phyloP scores from a whole-genome alignment of 768 basidiomycete species.

The Punctularia strigosozonata region DNA sequence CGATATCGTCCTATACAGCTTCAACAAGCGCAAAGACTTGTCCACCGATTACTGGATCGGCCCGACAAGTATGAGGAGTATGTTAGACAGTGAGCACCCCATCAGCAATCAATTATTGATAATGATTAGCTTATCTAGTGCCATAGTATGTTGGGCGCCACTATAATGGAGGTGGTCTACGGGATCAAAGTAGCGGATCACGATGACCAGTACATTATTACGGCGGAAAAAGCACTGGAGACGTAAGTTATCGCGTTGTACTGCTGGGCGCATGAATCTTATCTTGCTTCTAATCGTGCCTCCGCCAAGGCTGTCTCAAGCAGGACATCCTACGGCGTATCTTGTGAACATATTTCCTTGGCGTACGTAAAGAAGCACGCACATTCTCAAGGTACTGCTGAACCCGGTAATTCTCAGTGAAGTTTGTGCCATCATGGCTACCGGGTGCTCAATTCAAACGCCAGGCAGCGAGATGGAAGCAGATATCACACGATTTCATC shows the following conservation, averaged over 20 bases:
- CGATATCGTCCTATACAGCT: neutral
- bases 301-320: too few relatives aligned
- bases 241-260: too few relatives aligned
- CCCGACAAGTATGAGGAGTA: neutral
- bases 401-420: too few relatives aligned
- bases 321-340: too few relatives aligned
- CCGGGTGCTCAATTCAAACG: neutral
- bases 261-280: too few relatives aligned
- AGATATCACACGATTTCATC: neutral
- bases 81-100: neutral
- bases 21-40: neutral
- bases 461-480: neutral
- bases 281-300: too few relatives aligned
- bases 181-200: neutral
- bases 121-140: too few relatives aligned
- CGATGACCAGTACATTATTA: constrained; percentile 3
- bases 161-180: neutral
- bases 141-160: neutral
- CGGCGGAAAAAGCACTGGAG: constrained; percentile 4
- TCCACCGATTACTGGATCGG: neutral
- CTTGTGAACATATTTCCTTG: too few relatives aligned
- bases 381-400: too few relatives aligned
- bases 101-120: too few relatives aligned
- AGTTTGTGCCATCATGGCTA: neutral
- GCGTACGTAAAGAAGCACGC: too few relatives aligned